phyloP scores from a whole-genome alignment of 1,139 yeast genomes.

The Saccharomyces pastorianus region DNA sequence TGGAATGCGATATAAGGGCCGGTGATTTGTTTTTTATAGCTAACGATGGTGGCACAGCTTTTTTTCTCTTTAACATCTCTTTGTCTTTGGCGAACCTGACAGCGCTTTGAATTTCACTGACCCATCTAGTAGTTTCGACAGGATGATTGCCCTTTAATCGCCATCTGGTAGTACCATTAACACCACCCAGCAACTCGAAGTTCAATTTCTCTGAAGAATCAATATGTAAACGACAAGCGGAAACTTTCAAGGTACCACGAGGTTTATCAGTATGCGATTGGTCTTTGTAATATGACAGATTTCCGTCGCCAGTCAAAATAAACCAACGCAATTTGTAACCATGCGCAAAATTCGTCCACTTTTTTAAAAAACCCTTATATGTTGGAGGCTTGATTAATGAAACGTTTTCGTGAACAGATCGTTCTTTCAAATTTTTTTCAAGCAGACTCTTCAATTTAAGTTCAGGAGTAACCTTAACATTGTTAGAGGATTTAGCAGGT shows the following conservation, averaged over 20 bases:
- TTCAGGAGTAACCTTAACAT: conserved; percentile 28
- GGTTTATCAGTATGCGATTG: conserved; percentile 69
- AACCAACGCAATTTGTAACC: conserved; percentile 94
- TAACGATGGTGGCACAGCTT: conserved; percentile 13
- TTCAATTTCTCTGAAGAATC: conserved; percentile 88
- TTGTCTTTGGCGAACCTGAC: conserved; percentile 77
- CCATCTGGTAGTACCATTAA: conserved; percentile 50
- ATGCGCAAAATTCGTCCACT: conserved; percentile 95
- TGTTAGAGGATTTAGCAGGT: conserved; percentile 28
- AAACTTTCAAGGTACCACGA: conserved; percentile 83
- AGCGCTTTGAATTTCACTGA: conserved; percentile 90
- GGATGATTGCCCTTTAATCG: conserved; percentile 91
- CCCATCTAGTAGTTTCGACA: conserved; percentile 95
- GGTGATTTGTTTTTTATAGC: conserved; percentile 3
- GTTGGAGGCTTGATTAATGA: conserved; percentile 44
- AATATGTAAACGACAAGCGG: conserved; percentile 69
- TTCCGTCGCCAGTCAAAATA: conserved; percentile 71
- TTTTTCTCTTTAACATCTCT: conserved; percentile 34
- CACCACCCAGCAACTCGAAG: conserved; percentile 63
- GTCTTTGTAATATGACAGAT: conserved; percentile 78
- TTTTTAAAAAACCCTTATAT: conserved; percentile 81
- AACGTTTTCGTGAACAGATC: conserved; percentile 48
- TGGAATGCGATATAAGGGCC: not conserved
- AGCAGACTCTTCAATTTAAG: conserved; percentile 59
- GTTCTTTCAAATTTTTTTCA: conserved; percentile 74